Evolutionary conservation across 768 basidiomycete genomes (phyloP).

Genomic region (Amanita subjunquillea): DNA sequence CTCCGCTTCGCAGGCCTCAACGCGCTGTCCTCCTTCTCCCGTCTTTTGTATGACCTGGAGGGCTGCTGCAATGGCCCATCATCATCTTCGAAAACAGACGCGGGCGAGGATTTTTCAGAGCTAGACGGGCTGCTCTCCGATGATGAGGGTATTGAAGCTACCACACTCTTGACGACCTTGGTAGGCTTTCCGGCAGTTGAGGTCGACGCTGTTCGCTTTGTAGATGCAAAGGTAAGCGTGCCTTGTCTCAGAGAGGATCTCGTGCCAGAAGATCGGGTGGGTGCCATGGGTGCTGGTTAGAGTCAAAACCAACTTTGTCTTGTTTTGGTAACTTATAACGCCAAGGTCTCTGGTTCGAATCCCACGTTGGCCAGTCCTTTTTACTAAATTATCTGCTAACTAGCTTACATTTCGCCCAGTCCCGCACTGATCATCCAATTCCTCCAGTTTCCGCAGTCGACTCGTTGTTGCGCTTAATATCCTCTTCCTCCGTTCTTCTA

Average conservation of each 20-base stretch:
- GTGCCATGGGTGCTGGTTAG: neutral
- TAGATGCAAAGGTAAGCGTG: constrained; percentile 32
- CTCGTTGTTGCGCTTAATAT: constrained; percentile 52
- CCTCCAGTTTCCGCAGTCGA: constrained; percentile 44
- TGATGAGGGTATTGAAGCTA: neutral
- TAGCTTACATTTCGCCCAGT: constrained; percentile 22
- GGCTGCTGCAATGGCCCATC: neutral
- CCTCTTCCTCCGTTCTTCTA: constrained; percentile 45
- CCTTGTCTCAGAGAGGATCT: constrained; percentile 28
- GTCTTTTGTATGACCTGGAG: neutral
- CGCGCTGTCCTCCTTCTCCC: neutral
- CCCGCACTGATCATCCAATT: constrained; percentile 64
- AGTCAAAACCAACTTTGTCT: neutral
- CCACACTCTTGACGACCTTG: constrained; percentile 9
- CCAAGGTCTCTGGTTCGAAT: constrained; percentile 67
- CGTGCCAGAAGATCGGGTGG: neutral
- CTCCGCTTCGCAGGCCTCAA: neutral
- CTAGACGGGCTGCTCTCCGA: constrained; percentile 7
- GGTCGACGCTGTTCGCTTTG: constrained; percentile 33
- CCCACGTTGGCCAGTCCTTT: constrained; percentile 52
- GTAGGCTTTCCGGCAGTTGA: constrained; percentile 13
- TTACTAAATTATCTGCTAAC: neutral
- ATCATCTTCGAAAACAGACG: neutral
- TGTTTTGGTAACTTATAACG: constrained; percentile 33
- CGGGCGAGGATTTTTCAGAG: neutral